Evolutionary conservation across 129 eudicot genomes (phyloP).

Genomic region (sunflower (Helianthus annuus)): HanXRQr2.0-SUNRISE NC_035434.2:173290085-173290584

Average conservation of each 20-base stretch:
- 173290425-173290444: neutral
- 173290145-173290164: too few relatives aligned
- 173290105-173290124: too few relatives aligned
- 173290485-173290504: neutral
- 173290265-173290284: too few relatives aligned
- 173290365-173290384: constrained; percentile 8
- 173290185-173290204: too few relatives aligned
- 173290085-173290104: too few relatives aligned
- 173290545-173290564: neutral
- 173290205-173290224: too few relatives aligned
- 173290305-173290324: neutral
- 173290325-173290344: neutral
- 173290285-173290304: neutral
- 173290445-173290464: neutral
- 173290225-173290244: too few relatives aligned
- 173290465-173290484: neutral
- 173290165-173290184: neutral
- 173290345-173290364: constrained; percentile 6
- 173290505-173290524: too few relatives aligned
- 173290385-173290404: constrained; percentile 1
- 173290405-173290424: constrained; percentile 13
- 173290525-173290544: neutral
- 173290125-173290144: too few relatives aligned
- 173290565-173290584: constrained; percentile 12
- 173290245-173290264: too few relatives aligned